These are phyloP conservation scores for Huntiella abstrusa DNA, from an alignment of 2,329 filamentous ascomycete species.

Conservation along the genomic window DNA sequence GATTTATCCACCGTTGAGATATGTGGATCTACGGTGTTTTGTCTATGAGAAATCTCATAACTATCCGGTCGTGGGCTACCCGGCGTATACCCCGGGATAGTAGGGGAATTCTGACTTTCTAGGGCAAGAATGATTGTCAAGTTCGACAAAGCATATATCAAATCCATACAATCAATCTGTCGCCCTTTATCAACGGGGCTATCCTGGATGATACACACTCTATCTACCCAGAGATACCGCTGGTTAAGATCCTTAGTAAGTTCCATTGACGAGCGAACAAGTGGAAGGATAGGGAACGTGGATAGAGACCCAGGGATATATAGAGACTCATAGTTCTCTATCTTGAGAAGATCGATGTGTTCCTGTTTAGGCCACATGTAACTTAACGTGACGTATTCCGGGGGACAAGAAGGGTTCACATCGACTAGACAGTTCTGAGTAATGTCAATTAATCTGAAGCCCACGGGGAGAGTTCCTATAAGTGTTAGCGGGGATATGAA, in stretches of 20 bases:
- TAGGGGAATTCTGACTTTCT: neutral
- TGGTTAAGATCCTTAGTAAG: neutral
- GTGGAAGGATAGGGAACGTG: neutral
- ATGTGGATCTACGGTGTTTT: neutral
- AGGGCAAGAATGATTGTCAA: conserved; percentile 4
- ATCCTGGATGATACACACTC: conserved; percentile 5
- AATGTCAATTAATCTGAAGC: conserved; percentile 5
- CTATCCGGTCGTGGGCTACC: neutral
- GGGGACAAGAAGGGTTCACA: neutral
- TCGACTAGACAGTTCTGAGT: neutral
- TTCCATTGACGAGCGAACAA: neutral
- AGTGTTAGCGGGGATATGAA: neutral
- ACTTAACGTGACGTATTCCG: neutral
- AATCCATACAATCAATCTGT: conserved; percentile 6
- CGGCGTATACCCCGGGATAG: conserved; percentile 1
- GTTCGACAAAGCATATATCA: conserved; percentile 1
- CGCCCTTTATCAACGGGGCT: neutral
- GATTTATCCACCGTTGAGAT: conserved; percentile 1
- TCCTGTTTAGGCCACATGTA: conserved; percentile 2
- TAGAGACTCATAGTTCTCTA: neutral
- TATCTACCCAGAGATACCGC: conserved; percentile 3
- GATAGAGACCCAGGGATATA: neutral
- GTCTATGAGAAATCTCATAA: neutral
- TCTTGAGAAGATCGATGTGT: neutral
- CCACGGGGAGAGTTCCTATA: neutral